Evolutionary conservation across 352 stramenopile genomes (phyloP).

Genomic region (Phytophthora hybrid): DNA sequence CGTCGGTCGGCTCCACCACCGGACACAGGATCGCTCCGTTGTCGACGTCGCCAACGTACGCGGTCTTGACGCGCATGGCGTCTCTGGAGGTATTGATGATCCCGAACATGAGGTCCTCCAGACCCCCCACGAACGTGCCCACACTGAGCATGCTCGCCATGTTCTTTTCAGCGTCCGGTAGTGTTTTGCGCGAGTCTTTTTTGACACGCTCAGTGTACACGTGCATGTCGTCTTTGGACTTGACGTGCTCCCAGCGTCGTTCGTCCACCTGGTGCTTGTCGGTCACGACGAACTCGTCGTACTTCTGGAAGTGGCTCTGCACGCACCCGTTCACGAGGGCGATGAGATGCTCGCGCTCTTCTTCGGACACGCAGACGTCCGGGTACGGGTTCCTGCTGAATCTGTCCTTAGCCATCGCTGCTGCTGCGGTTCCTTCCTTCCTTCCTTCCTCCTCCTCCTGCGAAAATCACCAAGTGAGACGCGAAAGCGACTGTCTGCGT

Average conservation of each 20-base stretch:
- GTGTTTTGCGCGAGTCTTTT: background rate
- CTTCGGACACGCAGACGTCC: slow-evolving; percentile 16
- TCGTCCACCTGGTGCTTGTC: slow-evolving; percentile 28
- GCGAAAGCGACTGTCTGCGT: background rate
- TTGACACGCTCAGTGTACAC: slow-evolving; percentile 29
- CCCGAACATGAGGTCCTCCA: slow-evolving; percentile 42
- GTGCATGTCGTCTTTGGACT: slow-evolving; percentile 35
- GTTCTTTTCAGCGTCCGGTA: background rate
- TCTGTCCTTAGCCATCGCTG: slow-evolving; percentile 35
- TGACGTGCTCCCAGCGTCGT: slow-evolving; percentile 35
- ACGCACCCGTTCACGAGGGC: slow-evolving; percentile 31
- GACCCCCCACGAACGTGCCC: slow-evolving; percentile 22
- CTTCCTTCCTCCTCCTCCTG: background rate
- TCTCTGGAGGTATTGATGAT: slow-evolving; percentile 29
- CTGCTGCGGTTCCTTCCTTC: background rate
- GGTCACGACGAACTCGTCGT: slow-evolving; percentile 35
- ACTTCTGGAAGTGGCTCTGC: slow-evolving; percentile 34
- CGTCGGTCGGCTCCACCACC: background rate
- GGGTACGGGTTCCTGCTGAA: slow-evolving; percentile 38
- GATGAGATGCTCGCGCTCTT: slow-evolving; percentile 14
- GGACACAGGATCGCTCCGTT: background rate
- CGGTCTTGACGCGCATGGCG: slow-evolving; percentile 33
- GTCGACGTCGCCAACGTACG: slow-evolving; percentile 12
- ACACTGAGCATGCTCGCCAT: slow-evolving; percentile 1
- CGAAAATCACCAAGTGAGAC: slow-evolving; percentile 1